These are phyloP conservation scores for Liquidambar formosana DNA, from an alignment of 164 flowering plant species.

Conservation along the genomic window DNA sequence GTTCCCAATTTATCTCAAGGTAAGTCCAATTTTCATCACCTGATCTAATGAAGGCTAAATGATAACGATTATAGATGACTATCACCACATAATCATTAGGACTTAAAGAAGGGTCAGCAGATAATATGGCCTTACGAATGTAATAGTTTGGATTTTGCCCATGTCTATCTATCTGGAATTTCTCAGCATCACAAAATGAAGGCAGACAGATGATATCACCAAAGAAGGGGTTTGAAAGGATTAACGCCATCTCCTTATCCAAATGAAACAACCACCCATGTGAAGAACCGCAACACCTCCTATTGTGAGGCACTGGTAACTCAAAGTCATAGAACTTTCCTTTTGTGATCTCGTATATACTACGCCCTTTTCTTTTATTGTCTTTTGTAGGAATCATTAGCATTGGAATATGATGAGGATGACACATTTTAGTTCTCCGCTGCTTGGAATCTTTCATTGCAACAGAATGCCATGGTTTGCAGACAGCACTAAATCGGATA, in stretches of 20 bases:
- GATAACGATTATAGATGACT: neutral
- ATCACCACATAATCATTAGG: neutral
- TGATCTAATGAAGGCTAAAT: neutral
- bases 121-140: neutral
- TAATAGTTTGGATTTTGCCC: neutral
- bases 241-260: neutral
- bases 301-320: neutral
- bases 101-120: neutral
- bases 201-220: neutral
- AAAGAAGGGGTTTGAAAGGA: neutral
- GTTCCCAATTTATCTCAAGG: neutral
- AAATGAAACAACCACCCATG: neutral
- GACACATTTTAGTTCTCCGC: no score
- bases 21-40: neutral
- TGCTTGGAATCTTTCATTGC: neutral
- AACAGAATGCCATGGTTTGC: neutral
- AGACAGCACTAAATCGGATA: neutral
- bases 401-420: neutral
- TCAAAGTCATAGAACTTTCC: neutral
- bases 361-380: neutral
- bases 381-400: neutral
- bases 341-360: neutral
- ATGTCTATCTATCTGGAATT: neutral
- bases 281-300: slow-evolving; percentile 1
- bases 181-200: neutral